phyloP scores from a whole-genome alignment of 495 filamentous ascomycete species.

The Astrothelium macrocarpum region DNA sequence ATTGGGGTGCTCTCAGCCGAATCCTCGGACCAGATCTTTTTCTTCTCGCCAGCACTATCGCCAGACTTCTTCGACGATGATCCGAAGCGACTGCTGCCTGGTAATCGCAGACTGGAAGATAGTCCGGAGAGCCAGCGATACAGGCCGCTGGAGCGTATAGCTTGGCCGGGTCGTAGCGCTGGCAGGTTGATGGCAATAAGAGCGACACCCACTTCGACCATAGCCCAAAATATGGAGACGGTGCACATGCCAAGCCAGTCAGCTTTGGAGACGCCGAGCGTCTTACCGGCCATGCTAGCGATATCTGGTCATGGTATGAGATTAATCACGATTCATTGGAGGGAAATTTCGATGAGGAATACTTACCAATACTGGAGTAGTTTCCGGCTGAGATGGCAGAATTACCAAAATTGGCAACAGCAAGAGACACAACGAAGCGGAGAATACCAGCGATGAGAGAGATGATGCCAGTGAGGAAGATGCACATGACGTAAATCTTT shows the following conservation, averaged over 20 bases:
- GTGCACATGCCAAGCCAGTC: slow-evolving; percentile 1
- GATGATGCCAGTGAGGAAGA: slow-evolving; percentile 1
- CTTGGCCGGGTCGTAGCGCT: background rate
- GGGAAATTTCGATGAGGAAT: too few relatives aligned
- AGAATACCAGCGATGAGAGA: slow-evolving; percentile 1
- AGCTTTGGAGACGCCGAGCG: background rate
- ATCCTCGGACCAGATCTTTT: background rate
- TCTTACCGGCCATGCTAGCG: background rate
- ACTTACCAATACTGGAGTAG: slow-evolving; percentile 4
- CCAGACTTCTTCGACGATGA: background rate
- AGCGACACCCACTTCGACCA: background rate
- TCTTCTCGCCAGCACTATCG: background rate
- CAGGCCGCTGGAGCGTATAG: background rate
- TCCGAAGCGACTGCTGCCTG: background rate
- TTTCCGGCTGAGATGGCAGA: background rate
- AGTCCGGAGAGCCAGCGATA: background rate
- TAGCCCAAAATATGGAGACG: slow-evolving; percentile 2
- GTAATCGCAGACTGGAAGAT: background rate
- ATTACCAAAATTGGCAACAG: background rate
- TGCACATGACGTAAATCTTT: slow-evolving; percentile 1
- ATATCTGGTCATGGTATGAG: background rate
- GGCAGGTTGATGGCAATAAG: slow-evolving; percentile 1
- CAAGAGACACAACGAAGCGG: background rate
- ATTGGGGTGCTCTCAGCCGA: background rate
- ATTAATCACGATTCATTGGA: too few relatives aligned